Percentiles rank a stretch among this genome's conserved stretches.
These are phyloP conservation scores for Turnera subulata DNA, from an alignment of 345 rosid genomes.

Conservation along the genomic window DNA sequence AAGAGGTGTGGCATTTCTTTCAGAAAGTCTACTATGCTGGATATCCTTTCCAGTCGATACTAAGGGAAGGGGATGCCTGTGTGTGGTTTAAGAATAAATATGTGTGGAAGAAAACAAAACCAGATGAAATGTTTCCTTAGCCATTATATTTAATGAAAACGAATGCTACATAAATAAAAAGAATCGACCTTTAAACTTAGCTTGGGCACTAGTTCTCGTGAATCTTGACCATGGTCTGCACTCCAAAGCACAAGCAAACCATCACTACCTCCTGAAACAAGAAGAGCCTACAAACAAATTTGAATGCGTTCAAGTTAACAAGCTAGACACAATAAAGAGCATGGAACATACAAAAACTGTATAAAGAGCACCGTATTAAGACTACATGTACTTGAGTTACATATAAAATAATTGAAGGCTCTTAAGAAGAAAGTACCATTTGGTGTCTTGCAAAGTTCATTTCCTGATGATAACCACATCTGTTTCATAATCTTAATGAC, in stretches of 20 bases:
- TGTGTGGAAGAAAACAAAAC: background rate
- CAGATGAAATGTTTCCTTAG: conserved; percentile 1
- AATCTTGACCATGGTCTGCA: conserved; percentile 91
- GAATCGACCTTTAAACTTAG: conserved; percentile 77
- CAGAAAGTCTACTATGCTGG: background rate
- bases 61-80: background rate
- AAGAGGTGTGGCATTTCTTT: background rate
- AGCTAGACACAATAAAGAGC: background rate
- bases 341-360: background rate
- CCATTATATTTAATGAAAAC: background rate
- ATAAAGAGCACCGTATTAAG: too few relatives aligned
- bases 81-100: background rate
- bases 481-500: too few relatives aligned
- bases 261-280: conserved; percentile 96
- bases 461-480: too few relatives aligned
- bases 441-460: too few relatives aligned
- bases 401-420: too few relatives aligned
- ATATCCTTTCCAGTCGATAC: background rate
- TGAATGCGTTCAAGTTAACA: conserved; percentile 8
- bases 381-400: too few relatives aligned
- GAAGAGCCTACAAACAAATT: conserved; percentile 66
- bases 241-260: conserved; percentile 95
- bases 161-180: background rate
- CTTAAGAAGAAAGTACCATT: too few relatives aligned
- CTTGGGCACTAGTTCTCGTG: conserved; percentile 97